These are phyloP conservation scores for Nephelium lappaceum DNA, from an alignment of 345 rosid genomes.

Conservation along the genomic window DNA sequence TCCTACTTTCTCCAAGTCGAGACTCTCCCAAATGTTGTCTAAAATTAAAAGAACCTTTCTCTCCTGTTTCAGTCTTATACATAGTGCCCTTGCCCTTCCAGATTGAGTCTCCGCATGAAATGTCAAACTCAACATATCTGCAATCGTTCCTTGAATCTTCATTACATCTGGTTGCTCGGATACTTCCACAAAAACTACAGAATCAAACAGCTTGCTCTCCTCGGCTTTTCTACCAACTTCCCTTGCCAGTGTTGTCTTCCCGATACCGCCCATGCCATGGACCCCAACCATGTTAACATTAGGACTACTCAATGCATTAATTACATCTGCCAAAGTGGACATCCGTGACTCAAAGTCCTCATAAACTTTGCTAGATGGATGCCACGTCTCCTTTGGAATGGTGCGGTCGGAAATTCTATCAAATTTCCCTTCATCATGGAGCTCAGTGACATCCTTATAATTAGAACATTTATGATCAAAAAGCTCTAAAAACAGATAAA, in stretches of 20 bases:
- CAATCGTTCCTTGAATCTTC: no score
- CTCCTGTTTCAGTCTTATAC: not conserved
- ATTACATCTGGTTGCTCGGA: no score
- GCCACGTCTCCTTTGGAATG: no score
- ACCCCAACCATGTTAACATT: no score
- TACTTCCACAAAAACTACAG: not conserved
- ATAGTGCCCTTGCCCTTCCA: not conserved
- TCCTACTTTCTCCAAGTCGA: not conserved
- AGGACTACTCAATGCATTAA: no score
- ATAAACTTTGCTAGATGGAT: no score
- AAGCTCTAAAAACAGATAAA: no score
- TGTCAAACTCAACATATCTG: not conserved
- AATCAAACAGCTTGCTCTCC: not conserved
- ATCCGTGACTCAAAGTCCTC: no score
- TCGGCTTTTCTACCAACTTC: not conserved
- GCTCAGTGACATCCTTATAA: not conserved
- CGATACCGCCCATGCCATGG: not conserved
- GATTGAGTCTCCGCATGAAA: not conserved
- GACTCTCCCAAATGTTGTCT: not conserved
- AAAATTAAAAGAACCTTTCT: not conserved
- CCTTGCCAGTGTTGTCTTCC: conserved; percentile 15
- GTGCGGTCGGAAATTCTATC: no score
- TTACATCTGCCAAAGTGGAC: no score
- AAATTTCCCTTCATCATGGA: not conserved
- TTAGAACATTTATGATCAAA: not conserved